Evolutionary conservation across 176 grass and related monocot species (phyloP), one percentile per base, ranked within the genome.

Genomic region (Chrysopogon serrulatus): DNA sequence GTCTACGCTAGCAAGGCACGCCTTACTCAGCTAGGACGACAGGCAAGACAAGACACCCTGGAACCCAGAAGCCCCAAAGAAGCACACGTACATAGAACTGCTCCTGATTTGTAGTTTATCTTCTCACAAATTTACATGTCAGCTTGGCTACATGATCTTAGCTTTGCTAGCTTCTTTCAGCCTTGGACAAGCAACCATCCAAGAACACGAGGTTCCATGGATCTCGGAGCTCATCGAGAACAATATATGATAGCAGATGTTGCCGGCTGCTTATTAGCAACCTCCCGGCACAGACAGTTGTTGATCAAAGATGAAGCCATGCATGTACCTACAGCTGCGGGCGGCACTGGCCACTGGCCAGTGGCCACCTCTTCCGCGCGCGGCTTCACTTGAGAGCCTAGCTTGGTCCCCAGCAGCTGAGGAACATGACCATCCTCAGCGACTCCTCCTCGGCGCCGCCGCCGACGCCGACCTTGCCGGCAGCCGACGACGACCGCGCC

Each of bases 351-450:
- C 34, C 14, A 31, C 26, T 4, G n/a, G n/a, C n/a, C n/a, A n/a
- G n/a, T 33, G 49, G 23, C 34, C 16, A 14, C 39, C 6, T 24
- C 36, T 5, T 24, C 54, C 23, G n/a, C 54, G 1, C 23, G n/a
- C 54, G 1, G 35, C 16, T 26, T 59, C 15, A 82, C 16, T 26
- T 59, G 8, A 82, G 8, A 87, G 8, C 15, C 63, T 85, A 97
- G 82, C 87, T 82, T 44, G 94, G 89, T 5, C 91, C 91, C 94
- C 91, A 92, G 74, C 87, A 97, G 72, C 90, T 94, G 76, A 94
- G 82, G 76, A 92, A 92, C 83, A 95, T 92, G 69, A 92, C 65
- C 93, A 92, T 92, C 85, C 93, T 85, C 68, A 92, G 74, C 19
- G 90, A 90, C 77, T 95, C 88, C 74, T 88, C 90, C 41, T 48